Percentiles rank a stretch among this genome's conserved stretches.
Conservation (phyloP, 1,139 yeast species). For the Lodderomyces parapsilosis region DNA sequence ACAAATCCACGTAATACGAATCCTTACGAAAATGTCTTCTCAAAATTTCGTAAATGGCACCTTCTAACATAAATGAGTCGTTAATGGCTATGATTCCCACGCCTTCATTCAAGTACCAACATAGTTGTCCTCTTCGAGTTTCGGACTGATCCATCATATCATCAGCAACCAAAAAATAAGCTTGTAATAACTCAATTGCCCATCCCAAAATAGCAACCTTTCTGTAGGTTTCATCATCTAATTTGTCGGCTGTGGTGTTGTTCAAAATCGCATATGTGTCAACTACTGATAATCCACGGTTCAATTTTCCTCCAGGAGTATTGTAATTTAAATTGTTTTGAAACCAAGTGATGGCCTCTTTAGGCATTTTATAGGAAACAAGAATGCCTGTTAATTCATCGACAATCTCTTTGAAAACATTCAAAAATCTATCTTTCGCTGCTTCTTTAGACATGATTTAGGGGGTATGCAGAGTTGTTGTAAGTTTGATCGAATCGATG, state of each 20-base stretch:
- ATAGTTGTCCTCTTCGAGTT: constrained; percentile 98
- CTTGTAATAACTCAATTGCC: constrained; percentile 94
- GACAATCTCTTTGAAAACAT: constrained; percentile 75
- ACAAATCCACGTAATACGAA: constrained; percentile 79
- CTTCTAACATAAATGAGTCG: constrained; percentile 96
- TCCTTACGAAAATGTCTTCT: constrained; percentile 87
- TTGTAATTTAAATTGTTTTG: constrained; percentile 73
- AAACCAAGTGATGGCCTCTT: constrained; percentile 88
- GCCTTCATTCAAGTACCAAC: constrained; percentile 86
- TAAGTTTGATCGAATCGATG: background rate
- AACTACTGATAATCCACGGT: constrained; percentile 93
- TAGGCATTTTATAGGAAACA: constrained; percentile 74
- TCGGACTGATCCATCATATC: constrained; percentile 98
- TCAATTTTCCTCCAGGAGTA: constrained; percentile 95
- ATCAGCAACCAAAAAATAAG: constrained; percentile 95
- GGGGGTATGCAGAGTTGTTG: background rate
- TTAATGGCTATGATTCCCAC: constrained; percentile 95
- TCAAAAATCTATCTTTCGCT: constrained; percentile 63
- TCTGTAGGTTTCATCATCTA: constrained; percentile 68
- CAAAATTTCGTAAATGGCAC: constrained; percentile 84
- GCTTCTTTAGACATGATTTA: constrained; percentile 26
- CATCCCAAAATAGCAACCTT: constrained; percentile 91
- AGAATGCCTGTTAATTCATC: constrained; percentile 68
- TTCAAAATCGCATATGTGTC: constrained; percentile 87
- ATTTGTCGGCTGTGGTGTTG: constrained; percentile 56